These are phyloP conservation scores for Tephrocybe sp. DNA, from an alignment of 768 basidiomycete genomes.

Conservation along the genomic window DNA sequence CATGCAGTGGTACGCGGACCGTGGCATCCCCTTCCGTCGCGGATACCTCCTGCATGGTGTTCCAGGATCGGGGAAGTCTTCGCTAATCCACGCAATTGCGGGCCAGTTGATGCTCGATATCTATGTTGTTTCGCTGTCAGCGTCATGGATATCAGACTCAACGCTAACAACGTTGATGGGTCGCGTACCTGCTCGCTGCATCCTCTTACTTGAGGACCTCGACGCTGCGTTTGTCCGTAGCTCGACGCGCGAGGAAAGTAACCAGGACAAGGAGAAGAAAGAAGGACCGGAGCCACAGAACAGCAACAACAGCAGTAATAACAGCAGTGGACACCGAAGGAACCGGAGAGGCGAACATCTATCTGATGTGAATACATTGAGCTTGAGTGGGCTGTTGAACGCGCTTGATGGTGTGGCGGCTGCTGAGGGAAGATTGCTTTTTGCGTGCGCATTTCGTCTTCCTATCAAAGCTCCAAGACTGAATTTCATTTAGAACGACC, in stretches of 20 bases:
- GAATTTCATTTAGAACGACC: constrained; percentile 55
- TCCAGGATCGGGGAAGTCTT: constrained; percentile 85
- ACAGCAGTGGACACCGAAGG: constrained; percentile 22
- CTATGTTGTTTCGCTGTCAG: constrained; percentile 85
- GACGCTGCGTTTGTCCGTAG: constrained; percentile 87
- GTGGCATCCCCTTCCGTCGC: constrained; percentile 89
- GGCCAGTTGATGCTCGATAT: constrained; percentile 90
- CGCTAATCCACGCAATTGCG: constrained; percentile 83
- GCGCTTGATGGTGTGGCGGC: constrained; percentile 87
- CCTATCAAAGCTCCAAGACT: constrained; percentile 1
- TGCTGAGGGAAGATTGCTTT: constrained; percentile 83
- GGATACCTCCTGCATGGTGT: constrained; percentile 85
- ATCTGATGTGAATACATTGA: constrained; percentile 80
- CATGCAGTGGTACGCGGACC: constrained; percentile 84
- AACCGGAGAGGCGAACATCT: constrained; percentile 52
- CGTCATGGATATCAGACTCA: constrained; percentile 86
- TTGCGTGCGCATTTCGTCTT: constrained; percentile 67
- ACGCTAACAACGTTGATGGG: constrained; percentile 87
- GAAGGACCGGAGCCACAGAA: constrained; percentile 25
- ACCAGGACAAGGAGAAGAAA: constrained; percentile 32
- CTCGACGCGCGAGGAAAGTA: constrained; percentile 58
- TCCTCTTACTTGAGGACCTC: constrained; percentile 88
- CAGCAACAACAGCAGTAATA: constrained; percentile 10
- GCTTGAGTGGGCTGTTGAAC: constrained; percentile 79
- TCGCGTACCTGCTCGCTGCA: constrained; percentile 80